Percentiles rank a stretch among this genome's conserved stretches.
These are phyloP conservation scores for Pueraria montana DNA, from an alignment of 306 rosid species.

Conservation along the genomic window DNA sequence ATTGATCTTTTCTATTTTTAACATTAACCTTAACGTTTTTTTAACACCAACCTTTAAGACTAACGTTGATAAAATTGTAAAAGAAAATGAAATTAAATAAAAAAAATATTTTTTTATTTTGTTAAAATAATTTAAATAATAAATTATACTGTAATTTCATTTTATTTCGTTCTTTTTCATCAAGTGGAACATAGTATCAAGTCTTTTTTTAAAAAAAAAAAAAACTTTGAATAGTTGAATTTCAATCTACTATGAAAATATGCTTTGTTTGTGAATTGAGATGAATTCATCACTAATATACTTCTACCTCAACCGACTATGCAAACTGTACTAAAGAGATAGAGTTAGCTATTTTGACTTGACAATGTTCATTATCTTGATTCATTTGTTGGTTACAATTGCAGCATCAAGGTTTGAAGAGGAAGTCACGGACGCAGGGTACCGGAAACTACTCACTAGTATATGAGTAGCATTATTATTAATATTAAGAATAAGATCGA, in stretches of 20 bases:
- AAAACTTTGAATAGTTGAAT: too few species aligned
- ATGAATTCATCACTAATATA: neutral
- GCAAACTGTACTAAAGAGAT: neutral
- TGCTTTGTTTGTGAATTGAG: neutral
- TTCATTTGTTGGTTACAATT: neutral
- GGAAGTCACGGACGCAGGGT: neutral
- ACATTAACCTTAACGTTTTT: too few species aligned
- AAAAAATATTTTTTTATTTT: too few species aligned
- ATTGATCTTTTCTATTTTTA: too few species aligned
- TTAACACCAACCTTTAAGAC: too few species aligned
- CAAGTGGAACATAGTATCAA: too few species aligned
- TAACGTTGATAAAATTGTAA: too few species aligned
- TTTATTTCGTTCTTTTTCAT: neutral
- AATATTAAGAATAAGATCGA: constrained; percentile 8
- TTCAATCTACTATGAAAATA: neutral
- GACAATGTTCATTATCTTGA: neutral
- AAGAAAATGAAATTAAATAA: too few species aligned
- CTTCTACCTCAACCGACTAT: neutral
- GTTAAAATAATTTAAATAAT: too few species aligned
- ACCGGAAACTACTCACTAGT: constrained; percentile 9
- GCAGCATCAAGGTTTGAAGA: constrained; percentile 34
- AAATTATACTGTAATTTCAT: too few species aligned
- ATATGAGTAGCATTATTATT: neutral
- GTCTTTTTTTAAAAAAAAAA: too few species aligned
- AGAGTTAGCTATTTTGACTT: neutral